A percentile compares a stretch with the other conserved stretches of the same genome.
phyloP scores from a whole-genome alignment of 2,329 filamentous ascomycete genomes.

The Bertia moriformis region DNA sequence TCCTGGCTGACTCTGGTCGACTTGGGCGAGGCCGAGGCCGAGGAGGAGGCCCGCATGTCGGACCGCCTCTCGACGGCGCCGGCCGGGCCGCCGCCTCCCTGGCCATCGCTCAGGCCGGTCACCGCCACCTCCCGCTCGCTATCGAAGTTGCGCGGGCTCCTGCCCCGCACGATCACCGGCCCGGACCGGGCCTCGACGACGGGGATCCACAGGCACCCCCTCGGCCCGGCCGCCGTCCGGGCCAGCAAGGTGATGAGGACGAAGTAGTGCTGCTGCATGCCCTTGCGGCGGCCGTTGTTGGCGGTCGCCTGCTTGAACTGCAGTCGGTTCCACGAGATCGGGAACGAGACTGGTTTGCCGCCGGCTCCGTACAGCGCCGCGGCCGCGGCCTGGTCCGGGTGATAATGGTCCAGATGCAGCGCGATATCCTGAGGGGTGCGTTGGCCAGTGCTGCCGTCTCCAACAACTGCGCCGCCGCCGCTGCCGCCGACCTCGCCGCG shows the following conservation, averaged over 20 bases:
- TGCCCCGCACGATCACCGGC: constrained; percentile 85
- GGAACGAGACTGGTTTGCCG: constrained; percentile 63
- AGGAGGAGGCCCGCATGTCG: not conserved
- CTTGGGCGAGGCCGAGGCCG: too few relatives aligned
- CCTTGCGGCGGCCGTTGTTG: constrained; percentile 87
- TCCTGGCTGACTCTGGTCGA: too few relatives aligned
- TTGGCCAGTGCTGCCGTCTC: constrained; percentile 29
- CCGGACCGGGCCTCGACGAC: constrained; percentile 80
- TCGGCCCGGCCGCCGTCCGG: constrained; percentile 39
- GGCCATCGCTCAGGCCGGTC: constrained; percentile 22
- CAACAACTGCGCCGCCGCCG: constrained; percentile 15
- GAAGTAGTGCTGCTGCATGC: constrained; percentile 86
- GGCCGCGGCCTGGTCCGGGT: too few relatives aligned
- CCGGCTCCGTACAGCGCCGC: constrained; percentile 61
- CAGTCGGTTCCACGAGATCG: constrained; percentile 81
- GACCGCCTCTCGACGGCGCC: constrained; percentile 17
- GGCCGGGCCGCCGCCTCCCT: constrained; percentile 15
- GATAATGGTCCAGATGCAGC: constrained; percentile 38
- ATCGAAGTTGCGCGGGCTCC: constrained; percentile 88
- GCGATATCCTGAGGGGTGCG: constrained; percentile 37
- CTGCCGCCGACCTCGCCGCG: constrained; percentile 10
- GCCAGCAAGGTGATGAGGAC: constrained; percentile 74
- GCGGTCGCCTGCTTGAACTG: constrained; percentile 95
- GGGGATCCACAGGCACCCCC: constrained; percentile 45
- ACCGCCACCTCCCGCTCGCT: constrained; percentile 74